These are phyloP conservation scores for Crithidia thermophila DNA, from an alignment of 208 protist genomes.

Conservation along the genomic window DNA sequence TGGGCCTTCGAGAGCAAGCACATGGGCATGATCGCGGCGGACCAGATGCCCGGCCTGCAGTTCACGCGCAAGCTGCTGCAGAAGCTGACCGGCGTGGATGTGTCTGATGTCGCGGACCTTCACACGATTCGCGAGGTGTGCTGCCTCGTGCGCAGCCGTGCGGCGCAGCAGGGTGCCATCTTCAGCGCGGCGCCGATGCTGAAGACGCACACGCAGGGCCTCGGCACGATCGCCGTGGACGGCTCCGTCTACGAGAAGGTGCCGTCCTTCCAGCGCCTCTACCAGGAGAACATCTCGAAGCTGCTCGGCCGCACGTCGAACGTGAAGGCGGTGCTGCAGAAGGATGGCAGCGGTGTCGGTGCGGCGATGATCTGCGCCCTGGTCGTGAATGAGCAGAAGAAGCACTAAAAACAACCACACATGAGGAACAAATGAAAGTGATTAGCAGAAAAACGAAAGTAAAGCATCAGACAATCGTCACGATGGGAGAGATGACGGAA, in stretches of 20 bases:
- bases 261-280: conserved; percentile 80
- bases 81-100: conserved; percentile 50
- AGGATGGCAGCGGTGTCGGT: conserved; percentile 89
- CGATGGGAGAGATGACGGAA: too few relatives aligned
- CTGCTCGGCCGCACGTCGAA: conserved; percentile 69
- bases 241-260: conserved; percentile 91
- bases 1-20: conserved; percentile 64
- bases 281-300: conserved; percentile 68
- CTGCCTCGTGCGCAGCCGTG: conserved; percentile 72
- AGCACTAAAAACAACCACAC: too few relatives aligned
- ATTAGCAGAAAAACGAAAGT: too few relatives aligned
- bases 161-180: conserved; percentile 75
- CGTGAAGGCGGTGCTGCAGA: conserved; percentile 66
- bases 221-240: conserved; percentile 78
- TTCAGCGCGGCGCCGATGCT: conserved; percentile 74
- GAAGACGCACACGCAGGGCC: conserved; percentile 67
- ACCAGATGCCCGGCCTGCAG: conserved; percentile 76
- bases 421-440: too few relatives aligned
- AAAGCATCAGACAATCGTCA: too few relatives aligned
- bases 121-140: conserved; percentile 66
- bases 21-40: conserved; percentile 63
- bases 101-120: conserved; percentile 48
- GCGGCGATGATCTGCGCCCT: conserved; percentile 90
- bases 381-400: conserved; percentile 44
- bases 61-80: conserved; percentile 60